Base-by-base conservation (phyloP, 2,329 filamentous ascomycete genomes). In the Fusarium chlamydosporum region DNA sequence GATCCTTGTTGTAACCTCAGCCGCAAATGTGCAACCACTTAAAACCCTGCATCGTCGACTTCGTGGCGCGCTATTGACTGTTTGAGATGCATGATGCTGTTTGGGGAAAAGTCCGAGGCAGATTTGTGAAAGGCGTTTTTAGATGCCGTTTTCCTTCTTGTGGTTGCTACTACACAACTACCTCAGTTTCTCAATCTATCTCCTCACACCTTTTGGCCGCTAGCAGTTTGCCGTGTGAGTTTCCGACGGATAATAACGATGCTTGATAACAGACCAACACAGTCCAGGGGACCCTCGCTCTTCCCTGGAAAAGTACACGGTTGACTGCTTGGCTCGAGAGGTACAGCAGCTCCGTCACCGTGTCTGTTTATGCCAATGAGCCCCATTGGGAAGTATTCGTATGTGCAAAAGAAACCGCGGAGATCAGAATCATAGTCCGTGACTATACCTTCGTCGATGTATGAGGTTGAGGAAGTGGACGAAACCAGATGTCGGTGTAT, bases 21-120 rank as follows among this genome's bases (percentile, higher is more conserved):
- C 66, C 66, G 66, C 65, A 68, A 34, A 68, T 40, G 1, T 10
- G 20, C 37, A 65, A 53, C 66, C 66, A 68, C 51, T 68, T 58
- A 65, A 10, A 56, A 11, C 23, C 13, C 38, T 8, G 7, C 9
- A 2, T 26, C 2, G 7, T 42, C 10, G 3, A 15, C 53, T 53
- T 54, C 35, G 65, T 68, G 65, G 65, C 65, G 65, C 66, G 60
- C 66, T 68, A 68, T 61, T 46, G 46, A 46, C 27, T 15, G 8
- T 43, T 45, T 20, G 27, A 45, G 18, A 57, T 41, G 59, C 59
- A 42, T 15, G 6, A 4, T 53, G 10, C 48, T 68, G 41, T 18
- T 68, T 68, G 5, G 8, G 59, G 46, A 46, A 27, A 55, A 27
- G 20, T 10, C 46, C 35, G 29, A 67, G 55, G 55, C 61, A 48